Base-by-base conservation (phyloP, 2,329 filamentous ascomycete genomes). In the Penicillium decumbens region DNA sequence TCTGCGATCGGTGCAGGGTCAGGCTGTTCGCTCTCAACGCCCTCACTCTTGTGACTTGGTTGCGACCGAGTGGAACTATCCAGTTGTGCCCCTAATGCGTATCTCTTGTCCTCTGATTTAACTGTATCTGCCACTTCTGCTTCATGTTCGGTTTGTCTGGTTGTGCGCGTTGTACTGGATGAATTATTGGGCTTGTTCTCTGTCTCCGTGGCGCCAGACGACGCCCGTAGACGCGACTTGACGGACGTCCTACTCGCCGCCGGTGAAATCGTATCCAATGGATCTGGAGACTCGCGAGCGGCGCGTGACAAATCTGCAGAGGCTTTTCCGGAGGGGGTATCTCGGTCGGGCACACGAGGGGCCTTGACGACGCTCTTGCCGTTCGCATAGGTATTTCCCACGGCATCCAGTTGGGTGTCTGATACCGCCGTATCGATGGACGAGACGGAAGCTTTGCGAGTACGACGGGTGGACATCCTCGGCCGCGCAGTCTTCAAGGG, bases 211-310 rank as follows among this genome's bases (percentile, higher is more conserved):
- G 47, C 44, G 3, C 24, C 38, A 18, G 43, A 20, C 23, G 50
- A 41, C 6, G 48, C 40, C 12, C 41, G 32, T 4, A 50, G 37
- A 25, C 44, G 54, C 30, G 55, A 38, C 35, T 51, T 53, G 23
- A n/a, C 42, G 23, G 49, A 6, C 41, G 27, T 20, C 3, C 45
- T 45, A 28, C 45, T 24, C 4, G 54, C 47, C 4, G 47, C 44
- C 9, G 54, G 51, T 5, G 61, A 61, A 23, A 64, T 60, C 3
- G 57, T 56, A 39, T 65, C 59, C 35, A 65, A 57, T 32, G 62
- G 59, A 46, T 62, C 59, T 5, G 60, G 60, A 24, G 60, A 63
- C 27, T 62, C 60, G 7, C 53, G 51, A 3, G 43, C 43, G 28
- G 47, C 48, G 32, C 39, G 50, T 9, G 56, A 41, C 12, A 52